A percentile compares a stretch with the other conserved stretches of the same genome.
phyloP scores from a whole-genome alignment of 805 yeast species.

The Jamesozyma jinghongensis region DNA sequence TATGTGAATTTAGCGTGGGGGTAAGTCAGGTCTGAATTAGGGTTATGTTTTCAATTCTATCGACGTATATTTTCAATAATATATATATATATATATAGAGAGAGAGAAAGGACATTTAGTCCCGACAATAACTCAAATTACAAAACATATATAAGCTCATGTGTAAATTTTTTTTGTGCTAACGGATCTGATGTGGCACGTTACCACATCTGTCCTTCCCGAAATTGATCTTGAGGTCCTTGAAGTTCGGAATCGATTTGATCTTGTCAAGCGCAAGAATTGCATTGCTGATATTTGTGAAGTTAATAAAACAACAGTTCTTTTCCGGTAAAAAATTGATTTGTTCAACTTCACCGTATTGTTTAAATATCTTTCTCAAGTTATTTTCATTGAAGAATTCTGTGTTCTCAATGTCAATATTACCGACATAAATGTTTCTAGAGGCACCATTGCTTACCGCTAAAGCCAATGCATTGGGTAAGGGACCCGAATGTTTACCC shows the following conservation, averaged over 20 bases:
- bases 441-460: slow-evolving; percentile 94
- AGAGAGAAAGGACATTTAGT: neutral
- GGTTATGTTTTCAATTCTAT: no score
- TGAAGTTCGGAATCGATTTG: slow-evolving; percentile 61
- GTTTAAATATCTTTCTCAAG: slow-evolving; percentile 62
- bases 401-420: slow-evolving; percentile 36
- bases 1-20: no score
- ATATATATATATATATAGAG: neutral
- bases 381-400: slow-evolving; percentile 44
- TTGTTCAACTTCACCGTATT: slow-evolving; percentile 92
- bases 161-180: no score
- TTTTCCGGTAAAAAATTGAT: slow-evolving; percentile 77
- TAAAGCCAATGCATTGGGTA: slow-evolving; percentile 73
- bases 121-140: no score
- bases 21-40: no score
- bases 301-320: slow-evolving; percentile 85
- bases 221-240: slow-evolving; percentile 70
- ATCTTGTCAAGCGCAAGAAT: slow-evolving; percentile 89
- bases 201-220: slow-evolving; percentile 96
- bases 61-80: no score
- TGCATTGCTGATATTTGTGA: slow-evolving; percentile 84
- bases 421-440: slow-evolving; percentile 85
- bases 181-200: slow-evolving; percentile 59
- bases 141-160: no score
- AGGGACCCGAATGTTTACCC: slow-evolving; percentile 95